phyloP scores from a whole-genome alignment of 1,284 basidiomycete species.

The Cerioporus squamosus region DNA sequence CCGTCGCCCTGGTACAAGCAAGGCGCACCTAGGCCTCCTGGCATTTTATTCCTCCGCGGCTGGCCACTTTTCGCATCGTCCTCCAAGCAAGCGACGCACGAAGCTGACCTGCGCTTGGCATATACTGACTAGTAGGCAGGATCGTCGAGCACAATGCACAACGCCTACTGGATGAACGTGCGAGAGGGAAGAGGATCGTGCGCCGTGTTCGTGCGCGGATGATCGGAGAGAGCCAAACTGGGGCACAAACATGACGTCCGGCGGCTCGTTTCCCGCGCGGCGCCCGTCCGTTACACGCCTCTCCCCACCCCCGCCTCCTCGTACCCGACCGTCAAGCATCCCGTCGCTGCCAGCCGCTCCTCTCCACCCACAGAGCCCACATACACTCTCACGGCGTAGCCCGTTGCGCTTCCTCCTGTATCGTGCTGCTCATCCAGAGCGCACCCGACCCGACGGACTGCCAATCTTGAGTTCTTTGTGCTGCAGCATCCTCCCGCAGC shows the following conservation, averaged over 20 bases:
- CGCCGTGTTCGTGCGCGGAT: background rate
- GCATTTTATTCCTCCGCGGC: too few relatives aligned
- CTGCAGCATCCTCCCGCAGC: slow-evolving; percentile 5
- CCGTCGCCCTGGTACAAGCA: too few relatives aligned
- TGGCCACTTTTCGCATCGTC: too few relatives aligned
- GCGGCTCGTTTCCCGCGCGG: slow-evolving; percentile 12
- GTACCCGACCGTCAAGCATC: too few relatives aligned
- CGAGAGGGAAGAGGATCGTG: slow-evolving; percentile 7
- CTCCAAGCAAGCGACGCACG: too few relatives aligned
- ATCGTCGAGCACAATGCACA: too few relatives aligned
- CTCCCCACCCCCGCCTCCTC: slow-evolving; percentile 4
- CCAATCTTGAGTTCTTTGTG: too few relatives aligned
- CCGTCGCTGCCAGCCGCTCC: background rate
- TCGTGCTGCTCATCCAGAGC: background rate
- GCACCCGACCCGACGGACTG: too few relatives aligned
- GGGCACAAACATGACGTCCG: slow-evolving; percentile 9
- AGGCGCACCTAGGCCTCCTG: too few relatives aligned
- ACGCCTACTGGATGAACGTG: slow-evolving; percentile 10
- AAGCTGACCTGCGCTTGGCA: too few relatives aligned
- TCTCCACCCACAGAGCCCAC: background rate
- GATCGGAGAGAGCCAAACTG: slow-evolving; percentile 22
- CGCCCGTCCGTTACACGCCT: slow-evolving; percentile 9
- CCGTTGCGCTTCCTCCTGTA: too few relatives aligned
- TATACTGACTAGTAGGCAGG: too few relatives aligned
- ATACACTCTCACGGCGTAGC: background rate